Conservation (phyloP, 768 basidiomycete genomes). For the Collybia mongolica region DNA sequence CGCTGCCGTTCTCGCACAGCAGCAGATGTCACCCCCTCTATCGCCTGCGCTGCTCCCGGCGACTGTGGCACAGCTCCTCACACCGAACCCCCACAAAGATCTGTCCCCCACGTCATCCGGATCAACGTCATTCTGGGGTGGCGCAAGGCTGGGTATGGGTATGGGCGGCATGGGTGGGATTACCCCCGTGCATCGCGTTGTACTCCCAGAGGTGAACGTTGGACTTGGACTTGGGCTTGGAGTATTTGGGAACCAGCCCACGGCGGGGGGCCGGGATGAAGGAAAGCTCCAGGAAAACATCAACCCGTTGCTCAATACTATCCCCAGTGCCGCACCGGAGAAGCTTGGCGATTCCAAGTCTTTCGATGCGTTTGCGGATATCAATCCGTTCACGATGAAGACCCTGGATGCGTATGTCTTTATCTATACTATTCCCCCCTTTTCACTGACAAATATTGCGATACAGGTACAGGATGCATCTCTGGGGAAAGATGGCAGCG, state of each 20-base stretch:
- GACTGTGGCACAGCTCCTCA: slow-evolving; percentile 31
- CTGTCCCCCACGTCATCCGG: slow-evolving; percentile 53
- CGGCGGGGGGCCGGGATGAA: slow-evolving; percentile 12
- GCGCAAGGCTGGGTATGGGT: slow-evolving; percentile 35
- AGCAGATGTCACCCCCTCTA: slow-evolving; percentile 10
- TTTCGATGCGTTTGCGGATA: slow-evolving; percentile 79
- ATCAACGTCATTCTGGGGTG: slow-evolving; percentile 75
- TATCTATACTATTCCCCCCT: slow-evolving; percentile 6
- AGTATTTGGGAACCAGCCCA: neutral
- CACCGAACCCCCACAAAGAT: slow-evolving; percentile 78
- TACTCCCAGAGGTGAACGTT: slow-evolving; percentile 64
- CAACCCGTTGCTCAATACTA: slow-evolving; percentile 66
- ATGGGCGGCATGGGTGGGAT: slow-evolving; percentile 56
- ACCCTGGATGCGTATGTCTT: slow-evolving; percentile 70
- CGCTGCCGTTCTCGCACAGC: slow-evolving; percentile 22
- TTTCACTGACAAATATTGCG: slow-evolving; percentile 10
- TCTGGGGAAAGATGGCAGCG: slow-evolving; percentile 88
- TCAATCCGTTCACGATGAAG: slow-evolving; percentile 86
- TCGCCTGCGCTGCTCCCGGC: neutral
- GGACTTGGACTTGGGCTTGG: slow-evolving; percentile 5
- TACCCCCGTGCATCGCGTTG: slow-evolving; percentile 82
- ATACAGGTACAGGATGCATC: slow-evolving; percentile 77
- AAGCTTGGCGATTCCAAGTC: slow-evolving; percentile 18
- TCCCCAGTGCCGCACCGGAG: slow-evolving; percentile 5
- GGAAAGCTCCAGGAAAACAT: slow-evolving; percentile 67